Base-by-base conservation (phyloP, 2,329 filamentous ascomycete genomes). In the Penicillium sp. region DNA sequence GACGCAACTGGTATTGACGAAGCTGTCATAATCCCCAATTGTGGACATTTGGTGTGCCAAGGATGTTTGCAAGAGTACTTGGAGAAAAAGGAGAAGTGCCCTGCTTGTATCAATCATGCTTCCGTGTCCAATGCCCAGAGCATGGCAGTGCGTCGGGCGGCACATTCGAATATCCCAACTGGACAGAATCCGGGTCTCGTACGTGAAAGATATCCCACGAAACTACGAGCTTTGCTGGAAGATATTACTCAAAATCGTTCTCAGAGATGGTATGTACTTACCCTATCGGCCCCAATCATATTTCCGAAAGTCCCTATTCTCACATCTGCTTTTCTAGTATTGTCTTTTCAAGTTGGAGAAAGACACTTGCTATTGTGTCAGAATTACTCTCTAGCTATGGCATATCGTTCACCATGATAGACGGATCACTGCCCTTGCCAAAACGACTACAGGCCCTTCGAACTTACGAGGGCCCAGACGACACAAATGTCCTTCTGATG, bases 291-390 rank as follows among this genome's bases (percentile, higher is more conserved):
- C n/a, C n/a, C n/a, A 23, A n/a, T 18, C 14, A 13, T 5, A 26
- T 19, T 29, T 43, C 14, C 3, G 6, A 1, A 3, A 18, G n/a
- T 7, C 8, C 9, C 8, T 7, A 28, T 29, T 29, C 40, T 28
- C 16, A 40, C 21, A 19, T 29, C 9, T 21, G 2, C 4, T 40
- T 1, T 21, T 23, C 9, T 46, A 80, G 76, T 39, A 78, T 79
- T 28, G 71, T 80, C 39, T 81, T 80, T 34, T 79, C 77, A 0
- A 78, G 71, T 52, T 81, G 77, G 79, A 80, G 75, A 1, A 63
- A 71, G 0, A 79, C 77, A 0, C 63, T 81, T 0, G 62, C 76
- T 19, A 64, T 81, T 0, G 59, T 80, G 0, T 63, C 55, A 3
- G 48, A 43, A 7, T 11, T 51, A 18, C 39, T 51, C 13, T 6